These are phyloP conservation scores for Halophytophthora batemanensis DNA, from an alignment of 352 stramenopile genomes.

Conservation along the genomic window DNA sequence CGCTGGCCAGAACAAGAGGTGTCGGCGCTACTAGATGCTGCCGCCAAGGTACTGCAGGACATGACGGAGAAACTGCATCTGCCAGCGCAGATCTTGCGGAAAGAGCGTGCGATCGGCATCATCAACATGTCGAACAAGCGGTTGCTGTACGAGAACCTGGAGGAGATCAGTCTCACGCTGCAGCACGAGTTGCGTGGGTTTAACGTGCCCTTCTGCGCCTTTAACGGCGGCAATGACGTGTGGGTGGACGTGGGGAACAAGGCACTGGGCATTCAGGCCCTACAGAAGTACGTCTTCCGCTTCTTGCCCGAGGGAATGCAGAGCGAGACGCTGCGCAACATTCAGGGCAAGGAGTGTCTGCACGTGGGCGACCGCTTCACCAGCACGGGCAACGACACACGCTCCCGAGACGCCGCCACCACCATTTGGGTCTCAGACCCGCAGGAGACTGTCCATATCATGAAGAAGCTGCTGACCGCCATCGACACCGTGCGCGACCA, in stretches of 20 bases:
- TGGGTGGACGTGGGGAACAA: conserved; percentile 98
- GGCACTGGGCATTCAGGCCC: conserved; percentile 89
- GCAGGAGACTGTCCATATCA: conserved; percentile 93
- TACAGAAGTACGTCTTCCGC: conserved; percentile 84
- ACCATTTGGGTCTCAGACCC: conserved; percentile 96
- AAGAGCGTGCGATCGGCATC: conserved; percentile 92
- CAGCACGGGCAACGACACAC: conserved; percentile 92
- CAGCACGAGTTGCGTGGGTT: conserved; percentile 84
- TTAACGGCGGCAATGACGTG: conserved; percentile 95
- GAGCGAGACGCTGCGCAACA: conserved; percentile 57
- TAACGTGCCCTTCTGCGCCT: conserved; percentile 92
- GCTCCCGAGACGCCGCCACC: conserved; percentile 87
- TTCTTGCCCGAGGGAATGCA: conserved; percentile 77
- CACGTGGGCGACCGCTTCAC: conserved; percentile 95
- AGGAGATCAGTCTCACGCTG: conserved; percentile 92
- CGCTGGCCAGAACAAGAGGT: conserved; percentile 88
- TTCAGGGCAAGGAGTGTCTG: conserved; percentile 86
- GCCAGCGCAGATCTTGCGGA: conserved; percentile 85
- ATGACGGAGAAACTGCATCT: conserved; percentile 84
- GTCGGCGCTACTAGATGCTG: conserved; percentile 81
- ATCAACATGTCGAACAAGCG: conserved; percentile 84
- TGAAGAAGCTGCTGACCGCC: conserved; percentile 88
- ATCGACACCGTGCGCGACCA: conserved; percentile 45
- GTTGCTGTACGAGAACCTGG: conserved; percentile 90
- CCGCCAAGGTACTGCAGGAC: conserved; percentile 64